Conservation (phyloP, 352 stramenopile genomes). For the Saprolegnia parasitica region DNA sequence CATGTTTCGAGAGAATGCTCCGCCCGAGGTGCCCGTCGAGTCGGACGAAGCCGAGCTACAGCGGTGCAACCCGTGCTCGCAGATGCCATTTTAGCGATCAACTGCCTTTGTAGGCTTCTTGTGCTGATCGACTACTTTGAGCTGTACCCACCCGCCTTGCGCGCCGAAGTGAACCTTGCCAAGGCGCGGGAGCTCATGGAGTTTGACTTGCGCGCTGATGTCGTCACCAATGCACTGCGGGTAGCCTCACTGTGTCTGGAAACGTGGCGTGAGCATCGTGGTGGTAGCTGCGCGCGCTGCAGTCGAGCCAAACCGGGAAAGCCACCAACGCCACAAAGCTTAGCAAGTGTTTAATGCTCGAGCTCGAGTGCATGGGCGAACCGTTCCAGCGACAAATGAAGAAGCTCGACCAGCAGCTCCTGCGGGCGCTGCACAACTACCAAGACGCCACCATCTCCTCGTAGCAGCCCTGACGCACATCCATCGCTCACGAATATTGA, state of each 20-base stretch:
- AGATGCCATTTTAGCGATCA: not conserved
- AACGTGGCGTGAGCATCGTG: not conserved
- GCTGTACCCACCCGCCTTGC: not conserved
- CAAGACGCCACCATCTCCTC: slow-evolving; percentile 26
- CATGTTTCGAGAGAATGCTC: slow-evolving; percentile 16
- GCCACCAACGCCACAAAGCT: slow-evolving; percentile 42
- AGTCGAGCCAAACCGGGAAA: slow-evolving; percentile 1
- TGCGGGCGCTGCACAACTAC: slow-evolving; percentile 47
- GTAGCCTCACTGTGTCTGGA: slow-evolving; percentile 1
- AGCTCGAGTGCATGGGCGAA: slow-evolving; percentile 58
- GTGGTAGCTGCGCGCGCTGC: slow-evolving; percentile 13
- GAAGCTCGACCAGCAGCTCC: slow-evolving; percentile 50
- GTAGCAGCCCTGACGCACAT: not conserved
- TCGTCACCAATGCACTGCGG: slow-evolving; percentile 17
- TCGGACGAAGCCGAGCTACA: slow-evolving; percentile 3
- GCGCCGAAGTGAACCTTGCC: not conserved
- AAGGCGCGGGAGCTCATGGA: slow-evolving; percentile 22
- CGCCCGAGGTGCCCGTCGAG: not conserved
- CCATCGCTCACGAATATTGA: not conserved
- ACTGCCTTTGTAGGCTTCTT: slow-evolving; percentile 1
- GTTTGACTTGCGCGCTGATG: slow-evolving; percentile 22
- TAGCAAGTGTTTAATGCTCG: slow-evolving; percentile 50
- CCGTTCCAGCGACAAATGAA: slow-evolving; percentile 69
- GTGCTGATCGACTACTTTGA: slow-evolving; percentile 24
- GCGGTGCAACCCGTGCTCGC: not conserved